Evolutionary conservation across 202 grass and related monocot genomes (phyloP).

Genomic region (Carex sylvatica): DNA sequence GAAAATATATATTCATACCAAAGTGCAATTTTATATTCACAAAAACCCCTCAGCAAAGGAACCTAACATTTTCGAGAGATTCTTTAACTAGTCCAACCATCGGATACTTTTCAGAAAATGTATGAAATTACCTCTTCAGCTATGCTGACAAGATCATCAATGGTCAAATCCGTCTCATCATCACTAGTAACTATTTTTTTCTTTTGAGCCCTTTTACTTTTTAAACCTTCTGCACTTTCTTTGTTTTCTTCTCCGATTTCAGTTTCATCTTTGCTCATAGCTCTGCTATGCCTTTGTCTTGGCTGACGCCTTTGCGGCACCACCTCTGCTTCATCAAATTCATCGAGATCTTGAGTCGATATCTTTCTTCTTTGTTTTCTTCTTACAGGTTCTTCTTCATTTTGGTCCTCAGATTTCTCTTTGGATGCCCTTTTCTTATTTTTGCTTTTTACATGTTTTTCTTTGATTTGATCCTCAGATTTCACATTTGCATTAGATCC

Average conservation of each 20-base stretch:
- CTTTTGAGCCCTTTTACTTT: slow-evolving; percentile 40
- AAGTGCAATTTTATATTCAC: not conserved
- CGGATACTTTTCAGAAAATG: not conserved
- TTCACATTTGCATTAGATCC: not conserved
- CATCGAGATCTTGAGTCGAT: slow-evolving; percentile 27
- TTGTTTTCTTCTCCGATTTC: slow-evolving; percentile 24
- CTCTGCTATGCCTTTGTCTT: slow-evolving; percentile 35
- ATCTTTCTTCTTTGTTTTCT: slow-evolving; percentile 23
- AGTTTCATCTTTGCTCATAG: slow-evolving; percentile 28
- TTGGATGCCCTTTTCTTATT: not conserved
- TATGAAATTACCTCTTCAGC: slow-evolving; percentile 68
- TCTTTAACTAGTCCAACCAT: not conserved
- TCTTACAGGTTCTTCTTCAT: slow-evolving; percentile 28
- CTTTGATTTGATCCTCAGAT: slow-evolving; percentile 20
- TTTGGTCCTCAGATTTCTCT: slow-evolving; percentile 34
- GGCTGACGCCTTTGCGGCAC: slow-evolving; percentile 17
- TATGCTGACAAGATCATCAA: slow-evolving; percentile 77
- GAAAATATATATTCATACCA: too few relatives aligned
- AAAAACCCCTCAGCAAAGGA: not conserved
- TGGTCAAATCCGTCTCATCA: slow-evolving; percentile 61
- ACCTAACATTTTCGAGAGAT: not conserved
- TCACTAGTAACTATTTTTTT: slow-evolving; percentile 39
- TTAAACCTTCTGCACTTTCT: slow-evolving; percentile 4
- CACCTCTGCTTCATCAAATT: slow-evolving; percentile 16
- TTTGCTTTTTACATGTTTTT: slow-evolving; percentile 31